Conservation (phyloP, 2,329 filamentous ascomycete genomes). For the Parastagonospora avenae region DNA sequence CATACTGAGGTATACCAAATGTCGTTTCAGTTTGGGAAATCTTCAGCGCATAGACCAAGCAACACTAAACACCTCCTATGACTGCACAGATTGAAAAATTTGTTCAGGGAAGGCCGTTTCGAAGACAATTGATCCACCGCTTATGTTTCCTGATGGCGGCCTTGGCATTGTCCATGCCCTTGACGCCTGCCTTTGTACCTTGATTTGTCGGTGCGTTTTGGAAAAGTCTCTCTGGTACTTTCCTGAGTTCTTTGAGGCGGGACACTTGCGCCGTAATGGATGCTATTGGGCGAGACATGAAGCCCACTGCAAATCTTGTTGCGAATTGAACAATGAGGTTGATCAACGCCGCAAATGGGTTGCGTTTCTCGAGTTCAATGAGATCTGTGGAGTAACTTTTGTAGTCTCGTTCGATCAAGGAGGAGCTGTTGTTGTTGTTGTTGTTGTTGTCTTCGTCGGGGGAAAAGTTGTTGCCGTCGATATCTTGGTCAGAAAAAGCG, state of each 20-base stretch:
- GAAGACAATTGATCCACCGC: constrained; percentile 6
- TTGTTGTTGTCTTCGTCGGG: too few species aligned
- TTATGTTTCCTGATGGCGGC: constrained; percentile 1
- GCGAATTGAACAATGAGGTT: constrained; percentile 3
- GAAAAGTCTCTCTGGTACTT: constrained; percentile 6
- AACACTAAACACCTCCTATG: too few species aligned
- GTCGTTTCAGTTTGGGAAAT: too few species aligned
- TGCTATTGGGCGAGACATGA: constrained; percentile 1
- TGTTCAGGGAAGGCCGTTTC: neutral
- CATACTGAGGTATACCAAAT: too few species aligned
- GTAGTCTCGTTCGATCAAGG: neutral
- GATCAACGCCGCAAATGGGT: constrained; percentile 3
- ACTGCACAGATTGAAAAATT: too few species aligned
- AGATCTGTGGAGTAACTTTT: neutral
- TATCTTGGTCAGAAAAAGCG: neutral
- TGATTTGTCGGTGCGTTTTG: constrained; percentile 7
- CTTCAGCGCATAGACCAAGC: too few species aligned
- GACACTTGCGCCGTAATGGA: neutral
- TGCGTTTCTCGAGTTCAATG: constrained; percentile 2
- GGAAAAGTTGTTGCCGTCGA: too few species aligned
- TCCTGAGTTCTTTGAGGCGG: constrained; percentile 1
- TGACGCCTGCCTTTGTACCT: constrained; percentile 1
- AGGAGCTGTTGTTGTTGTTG: neutral
- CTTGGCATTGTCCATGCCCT: constrained; percentile 9
- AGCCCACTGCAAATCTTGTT: constrained; percentile 1